Evolutionary conservation across 2,329 filamentous ascomycete species (phyloP), one percentile per base, ranked within the genome.

Genomic region (Neophaeococcomyces mojaviensis): DNA sequence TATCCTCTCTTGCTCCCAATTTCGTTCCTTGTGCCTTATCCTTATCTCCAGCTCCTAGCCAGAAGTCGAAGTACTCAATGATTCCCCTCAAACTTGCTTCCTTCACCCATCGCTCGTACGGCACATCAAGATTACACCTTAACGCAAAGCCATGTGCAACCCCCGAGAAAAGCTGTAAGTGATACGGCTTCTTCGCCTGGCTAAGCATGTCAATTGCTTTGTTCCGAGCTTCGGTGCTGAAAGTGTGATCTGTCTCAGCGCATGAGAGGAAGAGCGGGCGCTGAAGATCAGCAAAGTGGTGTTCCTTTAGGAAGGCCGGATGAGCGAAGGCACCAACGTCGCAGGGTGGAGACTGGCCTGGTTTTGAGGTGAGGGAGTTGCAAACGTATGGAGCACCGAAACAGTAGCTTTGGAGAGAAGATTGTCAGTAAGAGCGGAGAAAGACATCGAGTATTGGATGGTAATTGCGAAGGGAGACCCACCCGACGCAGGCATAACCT

Each of bases 261-360:
- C 50, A 53, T 16, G 48, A 51, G 37, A 53, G 32, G 20, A 53
- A 53, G 20, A 53, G 28, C 7, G 50, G 50, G 24, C 50, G 48
- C 18, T 65, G 63, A 2, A 70, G 37, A 3, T 63, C 58, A 10
- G 50, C 49, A 45, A 74, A 71, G 46, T 74, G 68, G 20, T 62
- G 57, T 42, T 75, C 70, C 38, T 70, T 72, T 36, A 76, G 52
- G 48, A 71, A 69, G 0, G 72, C 67, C 1, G 73, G 73, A 50
- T 76, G 72, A 0, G 70, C 73, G 55, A 76, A 72, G 0, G 71
- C 73, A 1, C 73, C 73, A 8, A 39, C 37, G 7, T 39, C 37
- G 13, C 37, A 39, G 4, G 20, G 18, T 15, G 37, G 20, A 5
- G 19, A 7, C 9, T 9, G 10, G 18, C 37, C 37, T 5, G 18